Evolutionary conservation across 73 alveolate genomes (phyloP).

Genomic region (Symbiodinium natans): DNA sequence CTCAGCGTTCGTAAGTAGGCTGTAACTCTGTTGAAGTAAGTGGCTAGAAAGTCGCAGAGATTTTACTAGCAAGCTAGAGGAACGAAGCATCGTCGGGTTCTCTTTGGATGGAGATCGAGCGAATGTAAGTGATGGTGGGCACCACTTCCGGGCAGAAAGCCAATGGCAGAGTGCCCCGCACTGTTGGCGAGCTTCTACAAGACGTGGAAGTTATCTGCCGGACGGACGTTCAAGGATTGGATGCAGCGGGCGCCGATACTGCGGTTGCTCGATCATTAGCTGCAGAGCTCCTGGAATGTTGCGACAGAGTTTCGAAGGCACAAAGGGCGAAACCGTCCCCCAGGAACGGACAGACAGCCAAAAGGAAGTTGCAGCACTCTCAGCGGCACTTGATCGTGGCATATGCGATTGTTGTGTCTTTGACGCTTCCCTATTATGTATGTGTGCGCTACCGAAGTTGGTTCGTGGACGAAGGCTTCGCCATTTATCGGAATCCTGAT

Average conservation of each 20-base stretch:
- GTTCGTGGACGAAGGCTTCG: slow-evolving; percentile 92
- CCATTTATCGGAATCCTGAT: slow-evolving; percentile 88
- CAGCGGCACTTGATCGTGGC: not conserved
- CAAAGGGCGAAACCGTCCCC: not conserved
- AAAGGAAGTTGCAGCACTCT: not conserved
- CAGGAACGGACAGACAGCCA: not conserved
- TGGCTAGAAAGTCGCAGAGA: no score
- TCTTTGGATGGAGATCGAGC: no score
- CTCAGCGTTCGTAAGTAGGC: no score
- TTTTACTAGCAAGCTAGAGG: no score
- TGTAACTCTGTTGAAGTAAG: no score
- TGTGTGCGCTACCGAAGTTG: slow-evolving; percentile 56
- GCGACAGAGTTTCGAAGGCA: not conserved
- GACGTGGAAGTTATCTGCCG: not conserved
- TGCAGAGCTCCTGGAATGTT: not conserved
- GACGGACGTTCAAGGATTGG: not conserved
- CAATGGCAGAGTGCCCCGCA: not conserved
- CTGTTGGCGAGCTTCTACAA: not conserved
- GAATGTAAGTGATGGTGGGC: not conserved
- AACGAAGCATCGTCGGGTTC: no score
- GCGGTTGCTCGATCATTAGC: not conserved
- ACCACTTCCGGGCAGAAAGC: not conserved
- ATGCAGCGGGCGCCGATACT: not conserved
- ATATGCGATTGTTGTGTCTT: not conserved
- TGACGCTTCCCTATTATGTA: slow-evolving; percentile 74